Evolutionary conservation across 176 grass and related monocot species (phyloP).

Genomic region (Dactylis glomerata): DNA sequence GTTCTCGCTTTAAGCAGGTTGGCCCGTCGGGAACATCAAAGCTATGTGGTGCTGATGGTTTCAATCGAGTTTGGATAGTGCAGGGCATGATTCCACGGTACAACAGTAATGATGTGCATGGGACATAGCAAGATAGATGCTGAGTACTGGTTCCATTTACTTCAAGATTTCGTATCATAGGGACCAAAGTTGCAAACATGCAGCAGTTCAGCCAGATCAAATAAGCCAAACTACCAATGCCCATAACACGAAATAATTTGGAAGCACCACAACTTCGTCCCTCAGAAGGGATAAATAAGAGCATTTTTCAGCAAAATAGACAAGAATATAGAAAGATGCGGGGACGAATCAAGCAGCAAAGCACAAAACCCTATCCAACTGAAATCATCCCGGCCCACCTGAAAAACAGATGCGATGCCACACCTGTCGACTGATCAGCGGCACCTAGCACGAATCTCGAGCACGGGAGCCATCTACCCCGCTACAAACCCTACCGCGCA

Average conservation of each 20-base stretch:
- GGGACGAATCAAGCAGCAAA: not conserved
- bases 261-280: not conserved
- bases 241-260: not conserved
- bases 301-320: not conserved
- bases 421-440: constrained; percentile 27
- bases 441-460: constrained; percentile 30
- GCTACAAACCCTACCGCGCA: constrained; percentile 19
- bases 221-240: not conserved
- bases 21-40: constrained; percentile 15
- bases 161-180: not conserved
- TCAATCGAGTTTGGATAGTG: constrained; percentile 13
- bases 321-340: not conserved
- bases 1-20: constrained; percentile 5
- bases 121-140: no score
- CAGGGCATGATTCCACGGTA: not conserved
- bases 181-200: not conserved
- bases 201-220: not conserved
- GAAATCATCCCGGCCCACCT: not conserved
- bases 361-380: constrained; percentile 4
- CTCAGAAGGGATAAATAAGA: not conserved
- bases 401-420: not conserved
- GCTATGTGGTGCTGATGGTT: not conserved
- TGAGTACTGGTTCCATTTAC: not conserved
- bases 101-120: not conserved
- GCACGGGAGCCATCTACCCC: not conserved